Percentiles rank a stretch among this genome's conserved stretches.
These are phyloP conservation scores for Hyaloscypha bicolor DNA, from an alignment of 495 filamentous ascomycete genomes.

Conservation along the genomic window DNA sequence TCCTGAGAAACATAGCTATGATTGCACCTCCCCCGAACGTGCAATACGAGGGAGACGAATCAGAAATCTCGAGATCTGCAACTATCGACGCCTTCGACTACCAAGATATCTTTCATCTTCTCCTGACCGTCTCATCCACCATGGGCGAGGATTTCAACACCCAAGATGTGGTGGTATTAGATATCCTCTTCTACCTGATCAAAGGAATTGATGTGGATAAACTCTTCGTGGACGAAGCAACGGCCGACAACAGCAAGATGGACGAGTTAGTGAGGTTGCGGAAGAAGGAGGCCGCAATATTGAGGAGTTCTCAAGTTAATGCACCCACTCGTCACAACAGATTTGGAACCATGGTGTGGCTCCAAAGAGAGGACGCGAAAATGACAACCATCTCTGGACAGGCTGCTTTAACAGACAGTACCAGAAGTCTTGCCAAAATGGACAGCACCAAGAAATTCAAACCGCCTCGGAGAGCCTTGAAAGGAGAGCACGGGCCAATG, in stretches of 20 bases:
- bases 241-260: slow-evolving; percentile 63
- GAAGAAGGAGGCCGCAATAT: slow-evolving; percentile 78
- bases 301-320: slow-evolving; percentile 73
- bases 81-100: slow-evolving; percentile 85
- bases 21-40: slow-evolving; percentile 68
- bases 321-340: slow-evolving; percentile 89
- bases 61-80: slow-evolving; percentile 84
- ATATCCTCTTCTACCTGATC: slow-evolving; percentile 87
- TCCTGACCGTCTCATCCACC: slow-evolving; percentile 85
- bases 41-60: slow-evolving; percentile 69
- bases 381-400: slow-evolving; percentile 88
- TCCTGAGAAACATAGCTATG: slow-evolving; percentile 84
- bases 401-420: slow-evolving; percentile 57
- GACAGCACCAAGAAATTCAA: slow-evolving; percentile 90
- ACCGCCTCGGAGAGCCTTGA: slow-evolving; percentile 66
- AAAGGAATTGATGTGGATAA: slow-evolving; percentile 87
- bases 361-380: slow-evolving; percentile 81
- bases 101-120: slow-evolving; percentile 84
- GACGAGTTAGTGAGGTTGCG: slow-evolving; percentile 76
- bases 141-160: slow-evolving; percentile 90
- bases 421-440: slow-evolving; percentile 71
- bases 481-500: slow-evolving; percentile 63
- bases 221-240: slow-evolving; percentile 79
- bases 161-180: slow-evolving; percentile 84
- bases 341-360: slow-evolving; percentile 97